phyloP scores from a whole-genome alignment of 345 rosid genomes.

The thale cress (Arabidopsis thaliana) region DNA sequence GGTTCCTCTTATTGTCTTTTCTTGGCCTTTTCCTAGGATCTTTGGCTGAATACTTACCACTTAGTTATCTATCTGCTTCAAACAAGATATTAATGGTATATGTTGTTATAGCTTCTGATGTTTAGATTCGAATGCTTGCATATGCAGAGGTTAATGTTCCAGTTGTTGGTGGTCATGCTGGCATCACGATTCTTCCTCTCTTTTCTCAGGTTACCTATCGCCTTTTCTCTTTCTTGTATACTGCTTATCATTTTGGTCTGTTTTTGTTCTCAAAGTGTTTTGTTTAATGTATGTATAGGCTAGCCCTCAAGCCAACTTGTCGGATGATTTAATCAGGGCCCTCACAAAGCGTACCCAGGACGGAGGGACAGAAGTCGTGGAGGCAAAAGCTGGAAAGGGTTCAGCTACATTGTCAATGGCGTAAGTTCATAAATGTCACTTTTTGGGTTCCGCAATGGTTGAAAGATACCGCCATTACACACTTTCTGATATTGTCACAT shows the following conservation, averaged over 20 bases:
- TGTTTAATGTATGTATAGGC: constrained; percentile 52
- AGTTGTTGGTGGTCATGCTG: constrained; percentile 83
- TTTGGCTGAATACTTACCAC: background rate
- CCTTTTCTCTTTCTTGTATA: background rate
- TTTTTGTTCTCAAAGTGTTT: constrained; percentile 8
- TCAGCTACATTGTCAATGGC: constrained; percentile 93
- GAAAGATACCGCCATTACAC: background rate
- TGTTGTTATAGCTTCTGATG: background rate
- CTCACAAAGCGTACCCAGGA: constrained; percentile 90
- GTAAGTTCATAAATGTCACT: constrained; percentile 52
- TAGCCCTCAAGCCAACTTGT: constrained; percentile 71
- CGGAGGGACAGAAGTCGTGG: constrained; percentile 91
- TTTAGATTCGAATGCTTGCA: background rate
- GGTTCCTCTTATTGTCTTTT: constrained; percentile 42
- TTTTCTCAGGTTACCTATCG: constrained; percentile 56
- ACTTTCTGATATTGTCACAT: background rate
- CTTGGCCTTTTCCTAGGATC: background rate
- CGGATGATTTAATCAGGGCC: constrained; percentile 62
- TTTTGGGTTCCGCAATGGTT: background rate
- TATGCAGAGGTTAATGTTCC: constrained; percentile 70
- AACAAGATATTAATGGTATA: background rate
- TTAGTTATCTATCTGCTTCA: no score
- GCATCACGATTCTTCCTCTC: constrained; percentile 73
- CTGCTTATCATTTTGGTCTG: constrained; percentile 11
- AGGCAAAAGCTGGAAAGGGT: constrained; percentile 95